These are phyloP conservation scores for Ochetophila trinervis DNA, from an alignment of 306 rosid species.

Conservation along the genomic window DNA sequence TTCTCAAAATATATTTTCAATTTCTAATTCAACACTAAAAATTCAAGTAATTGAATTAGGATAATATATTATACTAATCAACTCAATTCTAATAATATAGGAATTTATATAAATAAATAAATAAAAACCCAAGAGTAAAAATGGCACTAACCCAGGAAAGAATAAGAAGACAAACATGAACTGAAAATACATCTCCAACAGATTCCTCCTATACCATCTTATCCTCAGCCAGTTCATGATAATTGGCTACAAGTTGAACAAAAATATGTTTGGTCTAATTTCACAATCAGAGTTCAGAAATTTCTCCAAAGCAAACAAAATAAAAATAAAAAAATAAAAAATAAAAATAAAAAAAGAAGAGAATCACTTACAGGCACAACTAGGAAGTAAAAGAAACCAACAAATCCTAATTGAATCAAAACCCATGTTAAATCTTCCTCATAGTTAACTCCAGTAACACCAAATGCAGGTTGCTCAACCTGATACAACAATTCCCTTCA, in stretches of 20 bases:
- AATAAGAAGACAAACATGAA: constrained; percentile 91
- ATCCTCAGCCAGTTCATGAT: constrained; percentile 83
- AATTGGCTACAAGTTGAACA: constrained; percentile 61
- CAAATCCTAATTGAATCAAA: constrained; percentile 56
- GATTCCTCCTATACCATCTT: constrained; percentile 80
- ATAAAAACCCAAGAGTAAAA: background rate
- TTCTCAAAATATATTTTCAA: background rate
- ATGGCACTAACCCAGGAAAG: constrained; percentile 72
- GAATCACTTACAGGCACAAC: constrained; percentile 59
- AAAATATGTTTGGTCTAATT: background rate
- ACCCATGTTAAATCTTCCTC: constrained; percentile 45
- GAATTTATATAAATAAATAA: too few species aligned
- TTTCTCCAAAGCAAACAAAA: background rate
- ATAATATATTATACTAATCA: too few species aligned
- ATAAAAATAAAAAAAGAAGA: background rate
- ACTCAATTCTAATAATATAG: too few species aligned
- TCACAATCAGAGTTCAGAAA: background rate
- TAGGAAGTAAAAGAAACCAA: constrained; percentile 62
- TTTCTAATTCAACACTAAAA: background rate
- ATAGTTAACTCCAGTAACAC: constrained; percentile 69
- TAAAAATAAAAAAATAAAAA: background rate
- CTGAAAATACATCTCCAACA: constrained; percentile 73
- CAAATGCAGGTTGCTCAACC: constrained; percentile 72
- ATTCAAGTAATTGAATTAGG: too few species aligned
- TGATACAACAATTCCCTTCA: constrained; percentile 15